These are phyloP conservation scores for Xylaria sp. DNA, from an alignment of 2,329 filamentous ascomycete species.

Conservation along the genomic window DNA sequence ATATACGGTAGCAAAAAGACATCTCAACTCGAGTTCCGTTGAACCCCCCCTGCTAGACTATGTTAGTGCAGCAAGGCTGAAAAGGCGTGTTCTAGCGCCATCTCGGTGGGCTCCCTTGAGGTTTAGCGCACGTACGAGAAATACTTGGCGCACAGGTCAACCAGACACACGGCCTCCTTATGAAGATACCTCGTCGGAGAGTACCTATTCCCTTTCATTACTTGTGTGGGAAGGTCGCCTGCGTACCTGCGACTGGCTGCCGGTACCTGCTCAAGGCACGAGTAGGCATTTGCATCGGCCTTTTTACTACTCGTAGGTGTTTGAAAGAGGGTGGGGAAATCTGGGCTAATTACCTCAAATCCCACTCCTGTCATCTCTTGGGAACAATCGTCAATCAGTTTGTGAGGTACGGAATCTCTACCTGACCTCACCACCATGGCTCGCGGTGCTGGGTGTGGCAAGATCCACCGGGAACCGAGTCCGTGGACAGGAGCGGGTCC, in stretches of 20 bases:
- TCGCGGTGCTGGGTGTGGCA: not conserved
- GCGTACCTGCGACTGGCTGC: too few species aligned
- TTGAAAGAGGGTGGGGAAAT: not conserved
- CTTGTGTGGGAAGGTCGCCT: too few species aligned
- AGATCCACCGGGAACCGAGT: not conserved
- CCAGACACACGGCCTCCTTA: not conserved
- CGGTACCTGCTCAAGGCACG: too few species aligned
- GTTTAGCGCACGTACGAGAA: not conserved
- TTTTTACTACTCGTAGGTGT: not conserved
- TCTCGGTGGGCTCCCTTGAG: not conserved
- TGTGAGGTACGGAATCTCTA: not conserved
- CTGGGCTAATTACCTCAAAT: slow-evolving; percentile 12
- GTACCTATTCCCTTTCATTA: not conserved
- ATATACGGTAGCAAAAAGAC: not conserved
- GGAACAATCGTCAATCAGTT: not conserved
- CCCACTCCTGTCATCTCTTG: not conserved
- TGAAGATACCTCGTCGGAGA: not conserved
- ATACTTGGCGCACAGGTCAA: not conserved
- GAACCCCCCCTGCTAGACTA: not conserved
- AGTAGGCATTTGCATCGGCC: not conserved
- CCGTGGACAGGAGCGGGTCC: not conserved
- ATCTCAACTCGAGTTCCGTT: not conserved
- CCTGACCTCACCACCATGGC: not conserved
- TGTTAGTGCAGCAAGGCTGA: not conserved
- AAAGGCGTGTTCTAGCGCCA: not conserved